Evolutionary conservation across 1,139 yeast species (phyloP).

Genomic region (Suhomyces bolitotheri): DNA sequence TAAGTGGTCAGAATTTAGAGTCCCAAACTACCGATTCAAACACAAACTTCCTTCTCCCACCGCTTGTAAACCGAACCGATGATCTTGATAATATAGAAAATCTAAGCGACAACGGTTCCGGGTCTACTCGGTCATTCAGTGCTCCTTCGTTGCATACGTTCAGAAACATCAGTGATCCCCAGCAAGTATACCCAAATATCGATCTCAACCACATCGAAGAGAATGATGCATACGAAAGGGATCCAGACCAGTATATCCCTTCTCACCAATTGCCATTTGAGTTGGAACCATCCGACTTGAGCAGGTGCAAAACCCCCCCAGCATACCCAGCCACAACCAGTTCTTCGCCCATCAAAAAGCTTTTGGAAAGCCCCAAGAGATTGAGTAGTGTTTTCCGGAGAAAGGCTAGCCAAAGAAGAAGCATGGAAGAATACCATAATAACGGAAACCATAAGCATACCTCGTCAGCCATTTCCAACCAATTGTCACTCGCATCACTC

Average conservation of each 20-base stretch:
- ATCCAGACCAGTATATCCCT: neutral
- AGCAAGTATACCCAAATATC: neutral
- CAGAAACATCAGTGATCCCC: constrained; percentile 19
- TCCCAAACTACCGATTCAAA: constrained; percentile 5
- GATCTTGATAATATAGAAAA: constrained; percentile 23
- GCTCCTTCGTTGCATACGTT: constrained; percentile 48
- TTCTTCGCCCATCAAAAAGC: constrained; percentile 36
- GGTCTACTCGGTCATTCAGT: constrained; percentile 28
- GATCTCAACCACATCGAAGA: neutral
- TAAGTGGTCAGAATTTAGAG: constrained; percentile 16
- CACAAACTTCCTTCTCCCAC: constrained; percentile 21
- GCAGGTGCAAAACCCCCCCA: constrained; percentile 9
- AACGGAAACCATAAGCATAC: constrained; percentile 25
- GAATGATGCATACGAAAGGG: too few species aligned
- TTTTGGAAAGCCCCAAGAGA: constrained; percentile 39
- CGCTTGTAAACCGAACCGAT: constrained; percentile 18
- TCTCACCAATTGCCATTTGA: neutral
- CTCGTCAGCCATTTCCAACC: constrained; percentile 32
- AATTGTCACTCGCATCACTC: constrained; percentile 30
- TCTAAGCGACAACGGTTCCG: constrained; percentile 27
- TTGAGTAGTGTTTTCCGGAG: constrained; percentile 27
- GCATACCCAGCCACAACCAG: constrained; percentile 10
- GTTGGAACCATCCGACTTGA: neutral
- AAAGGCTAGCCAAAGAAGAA: constrained; percentile 20
- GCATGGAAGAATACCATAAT: constrained; percentile 19